Conservation (phyloP, 2,329 filamentous ascomycete species). For the Chaetomium globosum region DNA sequence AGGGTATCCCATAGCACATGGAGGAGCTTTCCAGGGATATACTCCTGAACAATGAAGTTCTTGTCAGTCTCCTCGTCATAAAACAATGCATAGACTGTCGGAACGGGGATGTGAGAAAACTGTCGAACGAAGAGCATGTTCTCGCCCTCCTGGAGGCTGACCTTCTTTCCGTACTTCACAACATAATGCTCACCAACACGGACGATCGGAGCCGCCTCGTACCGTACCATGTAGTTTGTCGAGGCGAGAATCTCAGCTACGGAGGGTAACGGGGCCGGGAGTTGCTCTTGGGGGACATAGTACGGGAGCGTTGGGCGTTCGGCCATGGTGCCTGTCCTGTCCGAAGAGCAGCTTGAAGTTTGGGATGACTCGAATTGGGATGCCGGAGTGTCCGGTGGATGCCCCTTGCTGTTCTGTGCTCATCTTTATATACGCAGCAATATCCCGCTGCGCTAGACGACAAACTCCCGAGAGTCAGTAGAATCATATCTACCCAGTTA, state of each 20-base stretch:
- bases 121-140: constrained; percentile 13
- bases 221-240: neutral
- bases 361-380: neutral
- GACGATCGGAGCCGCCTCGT: neutral
- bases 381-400: neutral
- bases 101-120: neutral
- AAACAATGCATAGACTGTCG: constrained; percentile 9
- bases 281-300: neutral
- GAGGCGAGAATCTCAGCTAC: constrained; percentile 4
- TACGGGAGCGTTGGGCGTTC: constrained; percentile 14
- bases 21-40: constrained; percentile 4
- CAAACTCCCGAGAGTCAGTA: too few relatives aligned
- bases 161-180: neutral
- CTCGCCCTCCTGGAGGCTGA: constrained; percentile 2
- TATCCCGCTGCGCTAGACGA: too few relatives aligned
- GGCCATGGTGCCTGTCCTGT: neutral
- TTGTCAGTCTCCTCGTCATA: neutral
- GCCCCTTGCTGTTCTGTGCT: neutral
- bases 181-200: neutral
- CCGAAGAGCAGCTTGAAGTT: neutral
- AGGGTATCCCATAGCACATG: neutral
- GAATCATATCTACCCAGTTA: too few relatives aligned
- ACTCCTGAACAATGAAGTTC: constrained; percentile 11
- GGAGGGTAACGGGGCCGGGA: constrained; percentile 9
- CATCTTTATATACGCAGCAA: neutral